Evolutionary conservation across 768 basidiomycete species (phyloP), one percentile per base, ranked within the genome.

Genomic region (Pleurotus cornucopiae): DNA sequence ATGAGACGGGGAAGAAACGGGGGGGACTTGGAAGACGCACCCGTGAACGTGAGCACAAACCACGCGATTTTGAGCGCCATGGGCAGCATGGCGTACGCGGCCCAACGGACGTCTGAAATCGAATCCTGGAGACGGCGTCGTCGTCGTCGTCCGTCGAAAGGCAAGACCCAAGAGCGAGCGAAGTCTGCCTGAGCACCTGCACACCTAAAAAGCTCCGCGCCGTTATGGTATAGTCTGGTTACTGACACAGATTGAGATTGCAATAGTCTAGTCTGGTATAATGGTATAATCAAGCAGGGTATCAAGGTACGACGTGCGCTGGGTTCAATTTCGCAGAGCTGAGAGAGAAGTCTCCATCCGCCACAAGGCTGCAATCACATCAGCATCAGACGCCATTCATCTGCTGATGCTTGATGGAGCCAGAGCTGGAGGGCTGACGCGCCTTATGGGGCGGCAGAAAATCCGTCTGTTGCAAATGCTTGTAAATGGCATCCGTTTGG

Each of bases 1-100:
- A n/a, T n/a, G n/a, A n/a, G n/a, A n/a, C n/a, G n/a, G n/a, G n/a
- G 26, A 26, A 26, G 30, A 7, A 34, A 34, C 2, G 7, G 30
- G 4, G 2, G 11, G 2, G 30, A 34, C 9, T 11, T 9, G 11
- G 9, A 34, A 7, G 7, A 64, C 73, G 52, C 57, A 83, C 84
- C 83, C 61, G 76, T 70, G 18, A 82, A 60, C 12, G 84, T 84
- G 16, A 87, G 71, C 60, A 72, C 69, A 60, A 83, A 83, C 83
- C 84, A 87, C 46, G 70, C 70, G 44, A 79, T 69, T 70, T 79
- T 86, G 54, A 86, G 72, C 47, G 76, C 73, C 54, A 78, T 79
- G 16, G 81, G 73, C 37, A 85, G 74, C 84, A 86, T 86, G 46
- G 46, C 40, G 48, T 53, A 25, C 51, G 48, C 25, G 13, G 13